Conservation (phyloP, 192 early-diverging fungal genomes). For the Paraglomus brasilianum region DNA sequence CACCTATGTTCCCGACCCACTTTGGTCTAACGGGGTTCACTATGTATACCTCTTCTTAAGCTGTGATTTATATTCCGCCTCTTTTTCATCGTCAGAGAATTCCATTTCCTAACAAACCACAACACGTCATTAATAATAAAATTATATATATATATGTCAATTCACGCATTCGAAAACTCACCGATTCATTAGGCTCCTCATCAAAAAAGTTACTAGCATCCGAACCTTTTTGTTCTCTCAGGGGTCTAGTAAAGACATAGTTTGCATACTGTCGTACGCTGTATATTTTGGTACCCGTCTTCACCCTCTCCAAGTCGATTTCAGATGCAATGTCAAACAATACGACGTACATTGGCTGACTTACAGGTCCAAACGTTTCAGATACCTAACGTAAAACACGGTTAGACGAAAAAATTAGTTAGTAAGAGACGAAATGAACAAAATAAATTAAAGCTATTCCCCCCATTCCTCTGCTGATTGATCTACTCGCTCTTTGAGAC, state of each 20-base stretch:
- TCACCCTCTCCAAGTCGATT: conserved; percentile 49
- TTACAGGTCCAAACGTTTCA: conserved; percentile 93
- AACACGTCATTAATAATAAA: neutral
- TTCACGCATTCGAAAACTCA: conserved; percentile 27
- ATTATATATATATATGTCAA: neutral
- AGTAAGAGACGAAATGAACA: conserved; percentile 2
- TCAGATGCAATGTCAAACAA: conserved; percentile 66
- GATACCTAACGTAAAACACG: conserved; percentile 49
- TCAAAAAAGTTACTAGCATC: conserved; percentile 94
- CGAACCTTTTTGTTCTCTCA: conserved; percentile 72
- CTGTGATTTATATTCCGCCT: conserved; percentile 55
- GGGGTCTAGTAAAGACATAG: conserved; percentile 61
- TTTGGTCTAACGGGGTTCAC: too few species aligned
- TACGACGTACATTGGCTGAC: conserved; percentile 78
- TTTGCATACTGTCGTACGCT: conserved; percentile 62
- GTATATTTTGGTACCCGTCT: conserved; percentile 55
- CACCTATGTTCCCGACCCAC: too few species aligned
- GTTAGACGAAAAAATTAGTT: conserved; percentile 1
- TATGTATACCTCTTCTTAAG: conserved; percentile 38
- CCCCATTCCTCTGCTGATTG: neutral
- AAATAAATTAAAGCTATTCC: neutral
- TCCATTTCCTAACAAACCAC: conserved; percentile 63
- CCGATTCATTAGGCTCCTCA: conserved; percentile 80
- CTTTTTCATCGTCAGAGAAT: conserved; percentile 95
- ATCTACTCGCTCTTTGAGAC: conserved; percentile 31